These are phyloP conservation scores for Sporothrix euskadiensis DNA, from an alignment of 2,329 filamentous ascomycete species.

Conservation along the genomic window DNA sequence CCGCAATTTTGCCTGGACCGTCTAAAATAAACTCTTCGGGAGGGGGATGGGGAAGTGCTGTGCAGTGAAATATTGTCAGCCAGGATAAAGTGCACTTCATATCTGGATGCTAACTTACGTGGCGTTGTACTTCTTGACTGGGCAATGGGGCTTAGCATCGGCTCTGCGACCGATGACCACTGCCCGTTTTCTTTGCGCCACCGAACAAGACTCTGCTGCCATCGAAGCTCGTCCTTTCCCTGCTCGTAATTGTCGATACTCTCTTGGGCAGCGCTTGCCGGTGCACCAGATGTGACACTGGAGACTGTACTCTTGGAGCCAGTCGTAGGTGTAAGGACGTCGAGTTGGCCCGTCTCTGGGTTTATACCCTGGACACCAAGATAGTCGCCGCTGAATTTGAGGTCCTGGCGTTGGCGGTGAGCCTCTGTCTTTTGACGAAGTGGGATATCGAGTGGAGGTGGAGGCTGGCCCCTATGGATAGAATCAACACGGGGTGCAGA, in stretches of 20 bases:
- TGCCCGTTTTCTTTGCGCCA: constrained; percentile 51
- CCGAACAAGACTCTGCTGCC: constrained; percentile 41
- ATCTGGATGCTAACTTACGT: constrained; percentile 6
- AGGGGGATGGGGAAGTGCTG: background rate
- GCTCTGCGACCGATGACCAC: constrained; percentile 56
- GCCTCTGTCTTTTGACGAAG: constrained; percentile 41
- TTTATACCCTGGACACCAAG: constrained; percentile 61
- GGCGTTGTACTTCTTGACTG: constrained; percentile 42
- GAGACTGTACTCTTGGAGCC: constrained; percentile 45
- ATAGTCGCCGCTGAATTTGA: constrained; percentile 59
- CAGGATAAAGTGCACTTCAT: too few species aligned
- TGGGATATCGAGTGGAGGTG: constrained; percentile 32
- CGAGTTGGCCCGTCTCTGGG: constrained; percentile 55
- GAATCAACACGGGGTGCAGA: background rate
- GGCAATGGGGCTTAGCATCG: constrained; percentile 51
- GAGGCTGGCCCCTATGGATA: background rate
- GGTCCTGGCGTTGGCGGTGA: constrained; percentile 46
- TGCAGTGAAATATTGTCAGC: background rate
- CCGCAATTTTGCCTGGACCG: background rate
- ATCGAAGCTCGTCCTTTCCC: constrained; percentile 44
- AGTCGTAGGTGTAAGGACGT: constrained; percentile 52
- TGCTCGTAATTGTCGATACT: constrained; percentile 48
- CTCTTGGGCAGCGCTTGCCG: constrained; percentile 40
- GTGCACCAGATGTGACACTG: constrained; percentile 28
- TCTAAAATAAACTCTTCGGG: background rate